Percentiles rank a stretch among this genome's conserved stretches.
phyloP scores from a whole-genome alignment of 164 flowering plant genomes.

The Macadamia integrifolia region DNA sequence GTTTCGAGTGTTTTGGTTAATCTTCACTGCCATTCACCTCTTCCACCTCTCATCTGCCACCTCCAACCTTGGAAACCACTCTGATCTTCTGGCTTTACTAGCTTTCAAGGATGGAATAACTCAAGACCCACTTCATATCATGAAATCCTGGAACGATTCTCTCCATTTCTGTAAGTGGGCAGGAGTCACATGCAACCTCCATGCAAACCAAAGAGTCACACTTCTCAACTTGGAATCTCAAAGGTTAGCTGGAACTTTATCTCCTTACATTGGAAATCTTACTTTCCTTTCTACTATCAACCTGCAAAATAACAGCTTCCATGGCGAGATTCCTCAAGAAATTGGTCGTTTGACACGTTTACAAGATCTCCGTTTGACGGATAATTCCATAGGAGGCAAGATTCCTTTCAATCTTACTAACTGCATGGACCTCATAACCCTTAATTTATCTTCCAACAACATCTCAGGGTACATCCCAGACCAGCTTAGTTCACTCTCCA shows the following conservation, averaged over 20 bases:
- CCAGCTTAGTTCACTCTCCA: constrained; percentile 12
- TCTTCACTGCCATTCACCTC: no score
- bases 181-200: constrained; percentile 27
- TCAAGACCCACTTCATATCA: constrained; percentile 17
- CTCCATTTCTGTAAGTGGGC: constrained; percentile 31
- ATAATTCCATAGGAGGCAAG: constrained; percentile 22
- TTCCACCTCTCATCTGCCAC: no score
- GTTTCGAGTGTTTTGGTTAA: no score
- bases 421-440: constrained; percentile 15
- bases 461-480: constrained; percentile 20
- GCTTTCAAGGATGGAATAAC: constrained; percentile 15
- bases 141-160: constrained; percentile 34
- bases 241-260: constrained; percentile 17
- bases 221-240: constrained; percentile 10
- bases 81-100: constrained; percentile 10
- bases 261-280: constrained; percentile 29
- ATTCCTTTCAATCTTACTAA: constrained; percentile 23
- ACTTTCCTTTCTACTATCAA: constrained; percentile 17
- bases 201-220: constrained; percentile 15
- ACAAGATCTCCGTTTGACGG: constrained; percentile 6
- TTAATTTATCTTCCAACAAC: constrained; percentile 5
- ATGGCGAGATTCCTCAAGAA: constrained; percentile 26
- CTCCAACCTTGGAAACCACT: no score
- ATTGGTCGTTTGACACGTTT: constrained; percentile 16
- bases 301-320: constrained; percentile 20